A percentile compares a stretch with the other conserved stretches of the same genome.
phyloP scores from a whole-genome alignment of 495 filamentous ascomycete genomes.

The Glonium stellatum region DNA sequence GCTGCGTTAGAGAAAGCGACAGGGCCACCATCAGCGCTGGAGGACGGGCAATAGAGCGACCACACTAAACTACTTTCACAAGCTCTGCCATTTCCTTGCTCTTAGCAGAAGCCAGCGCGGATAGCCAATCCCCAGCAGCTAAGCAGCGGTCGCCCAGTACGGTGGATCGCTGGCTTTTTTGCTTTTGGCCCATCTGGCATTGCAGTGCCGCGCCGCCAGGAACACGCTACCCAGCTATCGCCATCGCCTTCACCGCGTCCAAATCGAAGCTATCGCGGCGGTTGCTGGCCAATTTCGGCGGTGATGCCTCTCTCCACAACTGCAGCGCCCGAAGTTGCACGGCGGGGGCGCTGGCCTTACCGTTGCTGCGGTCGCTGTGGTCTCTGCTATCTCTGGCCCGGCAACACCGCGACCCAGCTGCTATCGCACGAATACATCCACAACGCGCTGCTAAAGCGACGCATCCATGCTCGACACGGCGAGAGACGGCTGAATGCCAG shows the following conservation, averaged over 20 bases:
- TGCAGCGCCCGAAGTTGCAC: slow-evolving; percentile 2
- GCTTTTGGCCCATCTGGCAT: slow-evolving; percentile 17
- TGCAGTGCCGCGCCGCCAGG: slow-evolving; percentile 11
- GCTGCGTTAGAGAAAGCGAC: slow-evolving; percentile 12
- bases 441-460: not conserved
- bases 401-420: not conserved
- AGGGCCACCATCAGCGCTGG: slow-evolving; percentile 20
- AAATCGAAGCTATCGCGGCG: not conserved
- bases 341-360: not conserved
- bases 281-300: not conserved
- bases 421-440: slow-evolving; percentile 1
- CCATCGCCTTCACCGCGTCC: not conserved
- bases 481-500: slow-evolving; percentile 16
- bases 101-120: slow-evolving; percentile 12
- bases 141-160: slow-evolving; percentile 13
- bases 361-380: not conserved
- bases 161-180: slow-evolving; percentile 21
- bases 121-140: slow-evolving; percentile 20
- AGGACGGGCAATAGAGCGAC: slow-evolving; percentile 10
- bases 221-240: slow-evolving; percentile 12
- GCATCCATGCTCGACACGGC: slow-evolving; percentile 1
- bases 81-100: slow-evolving; percentile 1
- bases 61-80: slow-evolving; percentile 16
- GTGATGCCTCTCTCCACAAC: not conserved
- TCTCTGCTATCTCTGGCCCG: not conserved